phyloP scores from a whole-genome alignment of 805 yeast species.

The Candida hungchunana region DNA sequence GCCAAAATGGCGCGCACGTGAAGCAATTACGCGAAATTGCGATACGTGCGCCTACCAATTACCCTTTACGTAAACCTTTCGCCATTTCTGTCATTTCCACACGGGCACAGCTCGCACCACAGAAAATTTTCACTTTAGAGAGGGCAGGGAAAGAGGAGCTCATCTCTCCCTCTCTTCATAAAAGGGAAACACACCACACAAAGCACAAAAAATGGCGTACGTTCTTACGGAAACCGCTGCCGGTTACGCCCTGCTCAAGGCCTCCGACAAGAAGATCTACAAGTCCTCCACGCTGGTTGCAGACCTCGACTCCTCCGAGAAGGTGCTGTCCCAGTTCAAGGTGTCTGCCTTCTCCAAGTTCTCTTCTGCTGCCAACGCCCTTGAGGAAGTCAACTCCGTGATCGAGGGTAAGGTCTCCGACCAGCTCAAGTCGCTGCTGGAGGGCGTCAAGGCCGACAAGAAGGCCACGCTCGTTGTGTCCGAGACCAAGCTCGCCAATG shows the following conservation, averaged over 20 bases:
- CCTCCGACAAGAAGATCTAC: slow-evolving; percentile 95
- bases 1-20: slow-evolving; percentile 2
- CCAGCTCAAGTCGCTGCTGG: slow-evolving; percentile 72
- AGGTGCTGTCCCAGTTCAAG: slow-evolving; percentile 86
- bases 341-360: slow-evolving; percentile 95
- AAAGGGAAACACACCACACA: no score
- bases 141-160: slow-evolving; percentile 5
- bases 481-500: slow-evolving; percentile 92
- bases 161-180: slow-evolving; percentile 6
- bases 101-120: slow-evolving; percentile 1
- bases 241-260: slow-evolving; percentile 96
- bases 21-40: slow-evolving; percentile 7
- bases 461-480: slow-evolving; percentile 85
- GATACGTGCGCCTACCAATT: no score
- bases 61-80: neutral
- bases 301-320: slow-evolving; percentile 77
- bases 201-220: slow-evolving; percentile 68
- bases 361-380: slow-evolving; percentile 89
- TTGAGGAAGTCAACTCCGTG: slow-evolving; percentile 89
- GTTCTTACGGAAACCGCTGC: slow-evolving; percentile 98
- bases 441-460: slow-evolving; percentile 73
- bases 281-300: slow-evolving; percentile 70
- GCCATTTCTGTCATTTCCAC: slow-evolving; percentile 2
- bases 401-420: slow-evolving; percentile 92
- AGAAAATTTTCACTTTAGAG: slow-evolving; percentile 13